phyloP scores from a whole-genome alignment of 495 filamentous ascomycete species.

The Tuber magnatum region DNA sequence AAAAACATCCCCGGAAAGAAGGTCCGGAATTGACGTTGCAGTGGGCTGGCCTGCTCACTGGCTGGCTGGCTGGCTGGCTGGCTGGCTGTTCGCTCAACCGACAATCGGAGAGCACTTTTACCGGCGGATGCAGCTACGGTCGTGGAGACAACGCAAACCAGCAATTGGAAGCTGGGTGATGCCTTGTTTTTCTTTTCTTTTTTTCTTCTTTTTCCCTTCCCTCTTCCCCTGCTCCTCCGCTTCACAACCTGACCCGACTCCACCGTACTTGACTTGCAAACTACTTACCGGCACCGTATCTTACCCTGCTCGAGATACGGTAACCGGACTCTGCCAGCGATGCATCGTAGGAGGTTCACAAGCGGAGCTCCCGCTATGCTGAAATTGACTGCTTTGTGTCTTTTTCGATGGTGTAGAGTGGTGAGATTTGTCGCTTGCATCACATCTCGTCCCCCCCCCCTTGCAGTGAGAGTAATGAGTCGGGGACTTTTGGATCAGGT shows the following conservation, averaged over 20 bases:
- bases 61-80: neutral
- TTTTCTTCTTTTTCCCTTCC: neutral
- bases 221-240: neutral
- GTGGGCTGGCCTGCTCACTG: no score
- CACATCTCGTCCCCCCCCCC: neutral
- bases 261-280: neutral
- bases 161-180: neutral
- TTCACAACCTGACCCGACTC: neutral
- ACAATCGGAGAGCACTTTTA: neutral
- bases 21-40: neutral
- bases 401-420: neutral
- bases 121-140: neutral
- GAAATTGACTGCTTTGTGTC: neutral
- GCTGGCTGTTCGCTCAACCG: neutral
- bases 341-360: neutral
- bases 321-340: neutral
- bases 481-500: constrained; percentile 1
- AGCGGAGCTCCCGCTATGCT: neutral
- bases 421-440: neutral
- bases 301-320: neutral
- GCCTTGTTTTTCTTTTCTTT: neutral
- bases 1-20: neutral
- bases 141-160: neutral
- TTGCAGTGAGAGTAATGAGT: neutral
- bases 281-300: neutral